Evolutionary conservation across 208 protist genomes (phyloP).

Genomic region (Leishmania tarentolae): DNA sequence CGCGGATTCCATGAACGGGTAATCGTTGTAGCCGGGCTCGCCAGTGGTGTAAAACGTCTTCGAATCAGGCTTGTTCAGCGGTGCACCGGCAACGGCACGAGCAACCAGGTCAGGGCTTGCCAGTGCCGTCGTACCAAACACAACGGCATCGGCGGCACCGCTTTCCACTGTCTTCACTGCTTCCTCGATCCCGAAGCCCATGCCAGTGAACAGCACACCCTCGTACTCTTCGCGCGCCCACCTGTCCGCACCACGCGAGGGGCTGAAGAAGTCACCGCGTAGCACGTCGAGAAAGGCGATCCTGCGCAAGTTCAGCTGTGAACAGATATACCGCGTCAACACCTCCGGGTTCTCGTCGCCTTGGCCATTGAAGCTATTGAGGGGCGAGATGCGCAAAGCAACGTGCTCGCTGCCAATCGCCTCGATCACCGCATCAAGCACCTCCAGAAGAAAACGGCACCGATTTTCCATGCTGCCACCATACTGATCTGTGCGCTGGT

Average conservation of each 20-base stretch:
- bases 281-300: slow-evolving; percentile 54
- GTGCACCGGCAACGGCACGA: slow-evolving; percentile 33
- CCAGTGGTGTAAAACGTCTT: slow-evolving; percentile 20
- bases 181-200: slow-evolving; percentile 48
- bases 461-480: slow-evolving; percentile 86
- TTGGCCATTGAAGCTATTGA: slow-evolving; percentile 49
- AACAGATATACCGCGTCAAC: slow-evolving; percentile 53
- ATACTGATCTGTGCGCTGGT: slow-evolving; percentile 87
- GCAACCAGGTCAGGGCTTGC: slow-evolving; percentile 76
- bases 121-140: slow-evolving; percentile 58
- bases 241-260: slow-evolving; percentile 29
- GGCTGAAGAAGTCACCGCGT: slow-evolving; percentile 34
- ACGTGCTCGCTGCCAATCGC: slow-evolving; percentile 46
- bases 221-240: slow-evolving; percentile 54
- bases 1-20: slow-evolving; percentile 26
- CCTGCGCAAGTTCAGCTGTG: slow-evolving; percentile 48
- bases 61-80: slow-evolving; percentile 32
- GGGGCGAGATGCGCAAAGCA: slow-evolving; percentile 64
- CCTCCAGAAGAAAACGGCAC: slow-evolving; percentile 70
- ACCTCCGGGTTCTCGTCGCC: slow-evolving; percentile 43
- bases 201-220: slow-evolving; percentile 46
- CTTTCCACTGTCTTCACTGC: slow-evolving; percentile 39
- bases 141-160: slow-evolving; percentile 51
- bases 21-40: slow-evolving; percentile 54
- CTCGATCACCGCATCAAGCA: slow-evolving; percentile 60